A percentile compares a stretch with the other conserved stretches of the same genome.
These are phyloP conservation scores for Rhododendron molle DNA, from an alignment of 148 eudicot species.

Conservation along the genomic window DNA sequence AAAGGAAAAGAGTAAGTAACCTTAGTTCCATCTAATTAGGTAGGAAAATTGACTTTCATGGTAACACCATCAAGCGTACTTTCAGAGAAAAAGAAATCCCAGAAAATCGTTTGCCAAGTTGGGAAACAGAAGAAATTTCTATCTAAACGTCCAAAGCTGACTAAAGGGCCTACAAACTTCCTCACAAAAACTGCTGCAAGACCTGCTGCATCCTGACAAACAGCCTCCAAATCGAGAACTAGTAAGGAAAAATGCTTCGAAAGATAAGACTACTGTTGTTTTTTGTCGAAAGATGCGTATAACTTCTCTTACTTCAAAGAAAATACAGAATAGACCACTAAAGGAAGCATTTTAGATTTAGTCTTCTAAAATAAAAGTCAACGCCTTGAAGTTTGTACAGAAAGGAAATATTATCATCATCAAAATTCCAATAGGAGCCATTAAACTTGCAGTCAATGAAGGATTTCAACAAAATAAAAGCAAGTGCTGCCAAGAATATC, in stretches of 20 bases:
- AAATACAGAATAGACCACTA: background rate
- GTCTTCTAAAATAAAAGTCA: background rate
- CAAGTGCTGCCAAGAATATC: background rate
- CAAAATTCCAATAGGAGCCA: background rate
- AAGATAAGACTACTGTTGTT: background rate
- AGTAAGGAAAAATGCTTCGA: background rate
- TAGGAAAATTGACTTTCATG: background rate
- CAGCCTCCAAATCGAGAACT: background rate
- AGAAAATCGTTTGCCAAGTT: background rate
- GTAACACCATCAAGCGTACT: background rate
- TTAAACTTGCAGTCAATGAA: background rate
- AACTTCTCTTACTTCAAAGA: background rate
- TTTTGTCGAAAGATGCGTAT: background rate
- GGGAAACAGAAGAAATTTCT: background rate
- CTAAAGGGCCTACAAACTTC: background rate
- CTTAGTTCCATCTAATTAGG: background rate
- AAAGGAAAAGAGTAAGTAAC: background rate
- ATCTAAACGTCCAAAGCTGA: background rate
- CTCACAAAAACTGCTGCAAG: background rate
- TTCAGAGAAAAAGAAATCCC: background rate
- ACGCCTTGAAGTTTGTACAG: background rate
- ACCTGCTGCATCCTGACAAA: background rate
- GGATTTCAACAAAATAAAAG: background rate
- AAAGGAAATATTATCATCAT: background rate
- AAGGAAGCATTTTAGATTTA: background rate